Conservation (phyloP, 768 basidiomycete genomes). For the Trametes cubensis region DNA sequence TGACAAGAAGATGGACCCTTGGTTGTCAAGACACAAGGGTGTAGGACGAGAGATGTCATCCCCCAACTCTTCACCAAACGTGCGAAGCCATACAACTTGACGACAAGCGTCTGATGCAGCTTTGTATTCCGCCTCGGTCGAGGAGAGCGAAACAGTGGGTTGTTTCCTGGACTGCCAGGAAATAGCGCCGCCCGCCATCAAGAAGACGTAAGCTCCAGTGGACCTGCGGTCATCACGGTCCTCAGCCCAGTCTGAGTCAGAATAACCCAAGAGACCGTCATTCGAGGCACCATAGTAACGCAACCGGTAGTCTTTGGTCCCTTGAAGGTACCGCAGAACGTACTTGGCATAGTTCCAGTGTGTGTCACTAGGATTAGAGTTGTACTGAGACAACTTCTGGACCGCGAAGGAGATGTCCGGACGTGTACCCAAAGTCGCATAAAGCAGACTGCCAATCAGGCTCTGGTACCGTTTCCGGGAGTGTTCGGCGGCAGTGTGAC, state of each 20-base stretch:
- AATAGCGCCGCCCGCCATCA: conserved; percentile 34
- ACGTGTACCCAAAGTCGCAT: conserved; percentile 35
- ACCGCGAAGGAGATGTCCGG: conserved; percentile 42
- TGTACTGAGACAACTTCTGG: conserved; percentile 35
- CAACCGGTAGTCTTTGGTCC: conserved; percentile 30
- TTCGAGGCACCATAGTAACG: conserved; percentile 22
- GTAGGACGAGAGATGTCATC: conserved; percentile 9
- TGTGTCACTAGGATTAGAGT: conserved; percentile 29
- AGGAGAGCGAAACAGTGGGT: conserved; percentile 37
- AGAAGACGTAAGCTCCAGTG: conserved; percentile 42
- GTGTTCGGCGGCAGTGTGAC: conserved; percentile 14
- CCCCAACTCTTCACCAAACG: conserved; percentile 19
- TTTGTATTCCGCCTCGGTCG: conserved; percentile 43
- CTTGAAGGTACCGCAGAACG: conserved; percentile 38
- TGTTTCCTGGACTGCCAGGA: conserved; percentile 32
- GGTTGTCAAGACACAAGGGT: conserved; percentile 14
- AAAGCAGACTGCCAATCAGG: conserved; percentile 30
- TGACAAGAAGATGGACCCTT: conserved; percentile 20
- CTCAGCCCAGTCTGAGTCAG: conserved; percentile 40
- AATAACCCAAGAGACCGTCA: conserved; percentile 22
- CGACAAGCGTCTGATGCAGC: conserved; percentile 33
- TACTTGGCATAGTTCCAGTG: conserved; percentile 39
- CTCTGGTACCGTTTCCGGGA: conserved; percentile 19
- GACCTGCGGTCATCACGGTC: conserved; percentile 33
- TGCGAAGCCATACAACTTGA: conserved; percentile 29